Evolutionary conservation across 495 filamentous ascomycete genomes (phyloP).

Genomic region (Monascus purpureus): DNA sequence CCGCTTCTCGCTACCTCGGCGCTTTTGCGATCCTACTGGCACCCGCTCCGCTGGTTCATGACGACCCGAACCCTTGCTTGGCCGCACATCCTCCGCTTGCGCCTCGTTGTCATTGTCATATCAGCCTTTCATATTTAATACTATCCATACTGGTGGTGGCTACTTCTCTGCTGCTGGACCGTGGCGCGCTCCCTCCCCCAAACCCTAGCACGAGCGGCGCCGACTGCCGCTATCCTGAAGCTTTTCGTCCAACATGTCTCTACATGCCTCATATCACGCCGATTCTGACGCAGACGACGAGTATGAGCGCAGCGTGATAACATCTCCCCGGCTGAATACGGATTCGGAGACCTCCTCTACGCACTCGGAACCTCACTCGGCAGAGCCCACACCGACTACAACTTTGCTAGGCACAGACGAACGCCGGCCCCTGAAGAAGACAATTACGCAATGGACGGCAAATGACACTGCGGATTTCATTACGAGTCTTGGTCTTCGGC

Average conservation of each 20-base stretch:
- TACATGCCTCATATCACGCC: conserved; percentile 48
- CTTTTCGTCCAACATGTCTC: conserved; percentile 24
- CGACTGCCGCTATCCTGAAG: too few species aligned
- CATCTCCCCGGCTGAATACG: conserved; percentile 54
- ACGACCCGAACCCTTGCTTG: too few species aligned
- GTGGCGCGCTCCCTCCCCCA: conserved; percentile 1
- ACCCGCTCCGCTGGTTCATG: too few species aligned
- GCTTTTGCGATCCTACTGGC: too few species aligned
- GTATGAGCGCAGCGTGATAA: conserved; percentile 71
- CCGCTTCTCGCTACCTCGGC: too few species aligned
- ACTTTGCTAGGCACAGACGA: conserved; percentile 57
- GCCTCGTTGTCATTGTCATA: too few species aligned
- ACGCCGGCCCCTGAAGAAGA: conserved; percentile 56
- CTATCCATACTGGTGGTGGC: too few species aligned
- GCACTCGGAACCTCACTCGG: conserved; percentile 65
- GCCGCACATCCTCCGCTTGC: too few species aligned
- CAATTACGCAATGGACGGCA: conserved; percentile 77
- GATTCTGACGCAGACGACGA: conserved; percentile 92
- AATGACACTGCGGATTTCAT: conserved; percentile 85
- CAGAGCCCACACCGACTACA: conserved; percentile 79
- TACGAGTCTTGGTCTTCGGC: conserved; percentile 58
- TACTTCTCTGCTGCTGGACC: too few species aligned
- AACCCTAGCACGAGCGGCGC: too few species aligned
- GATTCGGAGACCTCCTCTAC: conserved; percentile 71
- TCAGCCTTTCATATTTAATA: too few species aligned